A percentile compares a stretch with the other conserved stretches of the same genome.
These are phyloP conservation scores for Tympanopsis confertula DNA, from an alignment of 2,329 filamentous ascomycete species.

Conservation along the genomic window DNA sequence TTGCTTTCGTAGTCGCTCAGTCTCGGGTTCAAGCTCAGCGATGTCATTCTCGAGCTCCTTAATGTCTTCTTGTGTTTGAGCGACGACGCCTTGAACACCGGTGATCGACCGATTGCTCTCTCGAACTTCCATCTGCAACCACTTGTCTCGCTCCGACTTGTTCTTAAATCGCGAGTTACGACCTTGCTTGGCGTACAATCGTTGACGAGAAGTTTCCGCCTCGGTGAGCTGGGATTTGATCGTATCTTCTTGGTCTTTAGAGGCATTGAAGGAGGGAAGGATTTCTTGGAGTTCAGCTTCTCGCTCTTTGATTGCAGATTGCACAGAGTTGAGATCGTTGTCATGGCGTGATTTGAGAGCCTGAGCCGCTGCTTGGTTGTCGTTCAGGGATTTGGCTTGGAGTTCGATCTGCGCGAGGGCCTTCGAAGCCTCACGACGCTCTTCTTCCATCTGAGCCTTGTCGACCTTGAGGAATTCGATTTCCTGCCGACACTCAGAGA, in stretches of 20 bases:
- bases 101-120: conserved; percentile 67
- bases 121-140: conserved; percentile 67
- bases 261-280: conserved; percentile 64
- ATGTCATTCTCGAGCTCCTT: conserved; percentile 62
- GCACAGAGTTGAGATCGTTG: conserved; percentile 59
- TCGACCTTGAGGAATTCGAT: conserved; percentile 78
- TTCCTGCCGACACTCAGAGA: conserved; percentile 69
- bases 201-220: conserved; percentile 62
- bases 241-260: conserved; percentile 61
- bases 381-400: conserved; percentile 69
- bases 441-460: conserved; percentile 76
- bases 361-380: conserved; percentile 69
- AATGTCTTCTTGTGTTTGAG: conserved; percentile 58
- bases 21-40: conserved; percentile 14
- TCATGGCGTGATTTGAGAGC: conserved; percentile 62
- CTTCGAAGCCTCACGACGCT: conserved; percentile 72
- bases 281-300: conserved; percentile 66
- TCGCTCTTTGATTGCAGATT: conserved; percentile 61
- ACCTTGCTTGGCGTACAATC: conserved; percentile 84
- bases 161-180: conserved; percentile 77
- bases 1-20: conserved; percentile 46
- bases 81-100: conserved; percentile 66
- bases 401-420: conserved; percentile 76
- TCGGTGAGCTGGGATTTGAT: conserved; percentile 63
- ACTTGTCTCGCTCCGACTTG: conserved; percentile 79